phyloP scores from a whole-genome alignment of 768 basidiomycete species.

The Pulveroboletus frians region DNA sequence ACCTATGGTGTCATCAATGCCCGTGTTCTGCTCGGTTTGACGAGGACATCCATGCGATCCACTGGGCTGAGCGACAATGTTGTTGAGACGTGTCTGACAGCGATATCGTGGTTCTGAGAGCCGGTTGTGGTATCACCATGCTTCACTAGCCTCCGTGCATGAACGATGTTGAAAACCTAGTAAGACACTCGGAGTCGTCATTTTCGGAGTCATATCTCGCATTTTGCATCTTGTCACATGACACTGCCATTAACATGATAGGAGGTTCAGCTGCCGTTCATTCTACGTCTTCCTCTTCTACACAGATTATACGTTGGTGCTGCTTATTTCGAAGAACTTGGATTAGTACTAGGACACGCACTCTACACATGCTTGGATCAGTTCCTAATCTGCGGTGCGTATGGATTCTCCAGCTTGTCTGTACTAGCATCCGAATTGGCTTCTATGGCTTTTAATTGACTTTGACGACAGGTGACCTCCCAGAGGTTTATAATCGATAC shows the following conservation, averaged over 20 bases:
- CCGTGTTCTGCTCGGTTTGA: too few relatives aligned
- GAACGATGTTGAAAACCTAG: not conserved
- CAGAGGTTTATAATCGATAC: constrained; percentile 19
- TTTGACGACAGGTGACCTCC: constrained; percentile 10
- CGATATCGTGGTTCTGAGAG: too few relatives aligned
- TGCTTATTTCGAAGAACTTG: not conserved
- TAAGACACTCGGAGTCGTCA: not conserved
- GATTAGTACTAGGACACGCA: not conserved
- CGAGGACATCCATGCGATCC: too few relatives aligned
- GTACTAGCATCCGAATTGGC: not conserved
- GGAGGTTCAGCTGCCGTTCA: too few relatives aligned
- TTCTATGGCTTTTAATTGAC: not conserved
- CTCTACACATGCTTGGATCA: too few relatives aligned
- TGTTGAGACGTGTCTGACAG: too few relatives aligned
- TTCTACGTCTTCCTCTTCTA: not conserved
- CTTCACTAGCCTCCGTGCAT: not conserved
- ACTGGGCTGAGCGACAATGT: too few relatives aligned
- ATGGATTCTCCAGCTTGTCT: not conserved
- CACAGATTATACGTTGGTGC: too few relatives aligned
- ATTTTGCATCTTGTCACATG: too few relatives aligned
- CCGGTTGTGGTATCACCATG: not conserved
- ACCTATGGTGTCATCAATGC: too few relatives aligned
- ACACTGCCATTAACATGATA: not conserved
- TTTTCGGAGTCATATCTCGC: too few relatives aligned
- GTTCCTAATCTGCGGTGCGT: not conserved